Base-by-base conservation (phyloP, 305 asterid genomes). In the Fraxinus latifolia region DNA sequence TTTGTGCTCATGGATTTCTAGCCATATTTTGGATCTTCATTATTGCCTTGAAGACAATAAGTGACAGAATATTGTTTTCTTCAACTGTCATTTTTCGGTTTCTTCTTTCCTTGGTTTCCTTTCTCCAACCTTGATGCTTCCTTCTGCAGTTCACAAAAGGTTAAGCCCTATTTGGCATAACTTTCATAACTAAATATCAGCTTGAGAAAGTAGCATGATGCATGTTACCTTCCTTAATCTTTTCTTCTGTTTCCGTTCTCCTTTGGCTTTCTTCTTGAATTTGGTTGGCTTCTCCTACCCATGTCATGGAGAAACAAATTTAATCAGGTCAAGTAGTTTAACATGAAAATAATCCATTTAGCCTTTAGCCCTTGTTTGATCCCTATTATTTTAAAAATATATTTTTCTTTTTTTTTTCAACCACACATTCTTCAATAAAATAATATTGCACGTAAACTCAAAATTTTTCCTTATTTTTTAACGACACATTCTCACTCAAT, bases 141-240 rank as follows among this genome's bases (percentile, higher is more conserved):
- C 78, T 82, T 82, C 87, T 85, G 88, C 58, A 76, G 75, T 70
- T 79, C 76, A 77, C 21, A 37, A 79, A 79, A 72, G 9, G 72
- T 83, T 17, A 79, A 32, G 76, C 77, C 34, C 50, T 17, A 82
- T 62, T 27, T 53, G 39, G 78, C 77, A 58, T 68, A 17, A 12
- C 4, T n/a, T 67, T 1, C 11, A 34, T 70, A 73, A 82, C 25
- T 23, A 47, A 47, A 50, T 79, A 14, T 67, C 44, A 65, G 32
- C 78, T 55, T 17, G 9, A 47, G 34, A 73, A 21, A 71, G 27
- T 36, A 72, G 21, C 36, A 81, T 39, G 29, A 32, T 36, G 42
- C 44, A 53, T 21, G 27, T 83, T 84, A 94, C 99, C 97, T 88
- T 87, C 75, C 85, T 87, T n/a, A 65, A 34, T 82, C 86, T 85